A percentile compares a stretch with the other conserved stretches of the same genome.
Evolutionary conservation across 371 early-diverging fungal species (phyloP).

Genomic region (Mortierella sp.): DNA sequence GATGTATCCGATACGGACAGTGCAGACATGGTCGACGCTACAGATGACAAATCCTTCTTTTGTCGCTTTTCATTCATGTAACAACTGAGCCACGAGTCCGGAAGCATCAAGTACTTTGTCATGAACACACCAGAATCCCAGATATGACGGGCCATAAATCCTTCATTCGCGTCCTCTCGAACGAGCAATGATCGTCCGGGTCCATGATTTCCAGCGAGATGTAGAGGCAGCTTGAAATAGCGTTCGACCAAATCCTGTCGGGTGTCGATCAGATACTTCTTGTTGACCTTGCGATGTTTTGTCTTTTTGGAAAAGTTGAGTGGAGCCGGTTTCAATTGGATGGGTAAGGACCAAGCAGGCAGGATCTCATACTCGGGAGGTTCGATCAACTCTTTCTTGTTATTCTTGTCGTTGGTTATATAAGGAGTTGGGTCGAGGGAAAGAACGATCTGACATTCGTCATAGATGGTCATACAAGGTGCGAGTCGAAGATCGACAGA

Average conservation of each 20-base stretch:
- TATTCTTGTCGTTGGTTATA: constrained; percentile 7
- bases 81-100: constrained; percentile 48
- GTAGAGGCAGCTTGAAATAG: constrained; percentile 38
- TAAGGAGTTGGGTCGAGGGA: constrained; percentile 43
- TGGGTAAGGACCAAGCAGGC: constrained; percentile 53
- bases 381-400: constrained; percentile 28
- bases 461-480: constrained; percentile 50
- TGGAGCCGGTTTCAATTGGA: constrained; percentile 42
- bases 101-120: constrained; percentile 48
- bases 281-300: constrained; percentile 49
- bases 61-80: constrained; percentile 37
- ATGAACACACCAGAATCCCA: constrained; percentile 56
- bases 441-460: constrained; percentile 52
- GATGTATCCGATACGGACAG: constrained; percentile 24
- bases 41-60: background rate
- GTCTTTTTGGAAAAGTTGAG: constrained; percentile 38
- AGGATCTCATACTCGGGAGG: constrained; percentile 54
- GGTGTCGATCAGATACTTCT: constrained; percentile 44
- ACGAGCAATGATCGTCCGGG: constrained; percentile 34
- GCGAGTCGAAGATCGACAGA: constrained; percentile 52
- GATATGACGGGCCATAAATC: constrained; percentile 54
- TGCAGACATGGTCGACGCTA: constrained; percentile 24
- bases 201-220: constrained; percentile 34
- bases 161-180: constrained; percentile 52
- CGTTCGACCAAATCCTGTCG: constrained; percentile 54